phyloP scores from a whole-genome alignment of 2,329 filamentous ascomycete species.

The Xylogone sp. region DNA sequence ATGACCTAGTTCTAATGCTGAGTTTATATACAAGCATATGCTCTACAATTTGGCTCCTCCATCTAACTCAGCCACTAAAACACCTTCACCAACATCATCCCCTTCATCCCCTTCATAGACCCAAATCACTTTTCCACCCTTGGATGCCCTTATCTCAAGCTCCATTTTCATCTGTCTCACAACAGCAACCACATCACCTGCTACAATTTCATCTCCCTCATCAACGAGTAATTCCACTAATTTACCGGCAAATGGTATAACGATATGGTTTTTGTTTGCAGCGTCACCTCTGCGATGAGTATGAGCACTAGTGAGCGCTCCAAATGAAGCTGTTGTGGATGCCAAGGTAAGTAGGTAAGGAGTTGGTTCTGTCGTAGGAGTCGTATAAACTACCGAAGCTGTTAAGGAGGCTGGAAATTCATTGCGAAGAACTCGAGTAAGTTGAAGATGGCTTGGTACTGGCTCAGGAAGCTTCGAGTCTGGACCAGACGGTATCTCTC shows the following conservation, averaged over 20 bases:
- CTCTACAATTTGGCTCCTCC: background rate
- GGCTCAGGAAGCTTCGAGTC: conserved; percentile 15
- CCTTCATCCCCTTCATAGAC: conserved; percentile 23
- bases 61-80: conserved; percentile 19
- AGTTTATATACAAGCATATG: too few relatives aligned
- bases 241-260: conserved; percentile 54
- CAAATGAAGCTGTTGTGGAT: conserved; percentile 41
- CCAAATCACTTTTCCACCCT: conserved; percentile 19
- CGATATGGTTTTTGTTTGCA: conserved; percentile 45
- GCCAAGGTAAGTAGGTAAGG: conserved; percentile 37
- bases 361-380: conserved; percentile 44
- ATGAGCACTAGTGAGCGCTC: conserved; percentile 43
- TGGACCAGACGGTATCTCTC: conserved; percentile 17
- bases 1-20: too few relatives aligned
- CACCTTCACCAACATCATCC: conserved; percentile 22
- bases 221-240: conserved; percentile 56
- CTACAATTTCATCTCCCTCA: conserved; percentile 42
- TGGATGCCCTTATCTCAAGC: conserved; percentile 48
- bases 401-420: conserved; percentile 54
- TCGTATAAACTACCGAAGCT: conserved; percentile 43
- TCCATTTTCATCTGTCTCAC: conserved; percentile 70
- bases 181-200: conserved; percentile 52
- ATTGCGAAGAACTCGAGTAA: conserved; percentile 52
- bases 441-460: conserved; percentile 45
- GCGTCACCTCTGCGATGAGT: conserved; percentile 46